These are phyloP conservation scores for Ulmus americana DNA, from an alignment of 331 rosid genomes.

Conservation along the genomic window DNA sequence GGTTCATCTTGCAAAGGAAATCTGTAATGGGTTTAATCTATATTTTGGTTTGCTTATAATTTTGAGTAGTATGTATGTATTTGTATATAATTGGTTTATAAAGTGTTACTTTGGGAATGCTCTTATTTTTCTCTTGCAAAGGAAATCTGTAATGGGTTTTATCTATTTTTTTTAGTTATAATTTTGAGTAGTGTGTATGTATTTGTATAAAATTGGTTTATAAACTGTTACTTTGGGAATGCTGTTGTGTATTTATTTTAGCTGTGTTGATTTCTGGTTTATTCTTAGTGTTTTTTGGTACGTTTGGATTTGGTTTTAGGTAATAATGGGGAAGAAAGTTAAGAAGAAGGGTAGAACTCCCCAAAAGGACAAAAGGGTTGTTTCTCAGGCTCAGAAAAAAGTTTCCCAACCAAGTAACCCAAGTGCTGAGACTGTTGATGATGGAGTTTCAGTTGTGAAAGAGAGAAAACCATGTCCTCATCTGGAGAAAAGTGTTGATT, in stretches of 20 bases:
- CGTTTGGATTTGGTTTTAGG: conserved; percentile 42
- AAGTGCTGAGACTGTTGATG: conserved; percentile 35
- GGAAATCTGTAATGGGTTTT: conserved; percentile 8
- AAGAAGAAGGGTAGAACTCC: conserved; percentile 57
- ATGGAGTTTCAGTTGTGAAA: conserved; percentile 36
- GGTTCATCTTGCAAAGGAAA: background rate
- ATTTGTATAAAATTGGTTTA: background rate
- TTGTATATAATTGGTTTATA: background rate
- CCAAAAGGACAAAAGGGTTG: conserved; percentile 47
- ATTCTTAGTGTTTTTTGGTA: conserved; percentile 20
- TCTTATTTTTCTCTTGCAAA: background rate
- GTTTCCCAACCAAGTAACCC: conserved; percentile 25
- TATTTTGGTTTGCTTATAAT: background rate
- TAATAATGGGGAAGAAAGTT: conserved; percentile 73
- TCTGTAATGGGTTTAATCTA: conserved; percentile 2
- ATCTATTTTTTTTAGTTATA: background rate
- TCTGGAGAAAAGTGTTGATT: conserved; percentile 59
- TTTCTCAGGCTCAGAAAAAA: conserved; percentile 27
- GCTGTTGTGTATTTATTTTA: conserved; percentile 1
- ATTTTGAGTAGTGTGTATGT: background rate
- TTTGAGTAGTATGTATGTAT: background rate
- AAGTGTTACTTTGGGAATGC: background rate
- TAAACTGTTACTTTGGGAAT: background rate
- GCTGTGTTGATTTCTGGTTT: conserved; percentile 8
- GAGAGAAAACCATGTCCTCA: conserved; percentile 59